phyloP scores from a whole-genome alignment of 495 filamentous ascomycete genomes.

The Penicillium paradoxum region DNA sequence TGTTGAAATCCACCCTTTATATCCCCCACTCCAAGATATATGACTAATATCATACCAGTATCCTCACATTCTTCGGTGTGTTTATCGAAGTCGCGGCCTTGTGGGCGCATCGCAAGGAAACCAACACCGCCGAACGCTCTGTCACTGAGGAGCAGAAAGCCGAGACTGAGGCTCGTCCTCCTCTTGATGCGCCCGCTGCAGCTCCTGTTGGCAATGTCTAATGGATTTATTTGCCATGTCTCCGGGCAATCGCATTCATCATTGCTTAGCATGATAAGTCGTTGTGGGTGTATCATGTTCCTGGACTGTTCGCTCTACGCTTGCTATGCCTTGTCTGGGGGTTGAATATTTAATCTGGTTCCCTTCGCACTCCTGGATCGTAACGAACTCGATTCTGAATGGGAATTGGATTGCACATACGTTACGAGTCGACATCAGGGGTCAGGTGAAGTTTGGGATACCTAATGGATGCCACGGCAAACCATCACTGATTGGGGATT shows the following conservation, averaged over 20 bases:
- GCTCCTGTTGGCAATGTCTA: constrained; percentile 14
- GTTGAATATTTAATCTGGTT: neutral
- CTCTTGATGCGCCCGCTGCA: constrained; percentile 32
- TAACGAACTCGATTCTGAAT: neutral
- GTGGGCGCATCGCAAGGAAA: constrained; percentile 39
- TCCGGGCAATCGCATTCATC: neutral
- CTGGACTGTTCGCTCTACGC: neutral
- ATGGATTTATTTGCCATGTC: neutral
- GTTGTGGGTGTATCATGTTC: neutral
- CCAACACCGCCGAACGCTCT: neutral
- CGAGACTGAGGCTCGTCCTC: constrained; percentile 10
- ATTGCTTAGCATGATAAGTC: neutral
- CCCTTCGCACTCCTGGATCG: neutral
- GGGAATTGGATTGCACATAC: constrained; percentile 1
- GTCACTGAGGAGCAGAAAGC: constrained; percentile 23
- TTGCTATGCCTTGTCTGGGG: neutral
- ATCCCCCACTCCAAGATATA: neutral
- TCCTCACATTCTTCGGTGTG: constrained; percentile 46
- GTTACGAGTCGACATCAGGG: neutral
- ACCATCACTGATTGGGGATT: neutral
- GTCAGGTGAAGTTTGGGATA: neutral
- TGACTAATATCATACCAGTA: constrained; percentile 20
- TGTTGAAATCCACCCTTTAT: constrained; percentile 10
- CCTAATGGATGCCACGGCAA: neutral
- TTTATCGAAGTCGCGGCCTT: constrained; percentile 49